phyloP scores from a whole-genome alignment of 257 asterid species.

The Oldenlandia corymbosa region DNA sequence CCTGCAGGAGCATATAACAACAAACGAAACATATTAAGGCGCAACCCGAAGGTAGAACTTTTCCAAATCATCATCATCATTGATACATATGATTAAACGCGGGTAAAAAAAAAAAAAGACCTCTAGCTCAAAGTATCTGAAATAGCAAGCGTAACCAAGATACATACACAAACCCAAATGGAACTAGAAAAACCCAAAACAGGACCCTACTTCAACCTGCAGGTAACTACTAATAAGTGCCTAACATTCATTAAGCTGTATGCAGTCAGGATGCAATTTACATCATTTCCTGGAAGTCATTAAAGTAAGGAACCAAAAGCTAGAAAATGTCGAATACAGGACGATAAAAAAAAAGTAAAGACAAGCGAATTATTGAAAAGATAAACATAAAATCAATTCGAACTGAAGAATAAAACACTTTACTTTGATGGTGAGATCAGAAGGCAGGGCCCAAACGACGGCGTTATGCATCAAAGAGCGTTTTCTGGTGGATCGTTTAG shows the following conservation, averaged over 20 bases:
- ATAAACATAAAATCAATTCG: background rate
- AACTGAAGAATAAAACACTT: background rate
- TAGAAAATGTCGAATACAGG: background rate
- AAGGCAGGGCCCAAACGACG: conserved; percentile 58
- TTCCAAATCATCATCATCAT: background rate
- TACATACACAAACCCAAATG: background rate
- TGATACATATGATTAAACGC: no score
- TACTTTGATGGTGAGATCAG: conserved; percentile 78
- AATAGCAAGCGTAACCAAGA: background rate
- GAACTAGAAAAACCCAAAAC: background rate
- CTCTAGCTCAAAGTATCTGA: no score
- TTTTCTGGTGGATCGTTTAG: conserved; percentile 60
- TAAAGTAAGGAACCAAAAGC: no score
- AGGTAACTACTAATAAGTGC: background rate
- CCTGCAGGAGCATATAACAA: conserved; percentile 40
- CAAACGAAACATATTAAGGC: conserved; percentile 10
- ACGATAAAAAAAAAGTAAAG: background rate
- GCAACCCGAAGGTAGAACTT: background rate
- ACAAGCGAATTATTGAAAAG: background rate
- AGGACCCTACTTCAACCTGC: background rate
- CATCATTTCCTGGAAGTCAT: no score
- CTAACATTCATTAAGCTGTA: no score
- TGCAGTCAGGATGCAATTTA: no score
- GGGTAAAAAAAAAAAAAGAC: no score
- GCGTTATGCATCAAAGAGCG: conserved; percentile 63